phyloP scores from a whole-genome alignment of 1,284 basidiomycete genomes.

The Taiwanofungus camphoratus region DNA sequence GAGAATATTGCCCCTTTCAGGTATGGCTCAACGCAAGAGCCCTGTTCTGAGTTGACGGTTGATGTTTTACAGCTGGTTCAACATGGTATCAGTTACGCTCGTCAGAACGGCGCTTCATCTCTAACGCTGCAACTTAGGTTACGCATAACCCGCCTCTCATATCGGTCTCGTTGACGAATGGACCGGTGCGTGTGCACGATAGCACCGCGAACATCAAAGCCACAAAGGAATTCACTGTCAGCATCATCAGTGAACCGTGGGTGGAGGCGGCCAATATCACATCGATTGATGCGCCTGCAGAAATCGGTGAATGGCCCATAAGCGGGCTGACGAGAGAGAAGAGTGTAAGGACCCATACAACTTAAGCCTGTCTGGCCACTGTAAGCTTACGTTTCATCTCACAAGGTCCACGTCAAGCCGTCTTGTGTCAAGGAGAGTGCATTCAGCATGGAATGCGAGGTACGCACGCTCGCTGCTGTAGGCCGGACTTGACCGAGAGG shows the following conservation, averaged over 20 bases:
- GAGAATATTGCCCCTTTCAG: conserved; percentile 68
- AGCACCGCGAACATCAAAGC: conserved; percentile 62
- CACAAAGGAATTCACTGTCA: conserved; percentile 70
- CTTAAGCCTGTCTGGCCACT: too few relatives aligned
- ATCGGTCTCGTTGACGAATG: conserved; percentile 51
- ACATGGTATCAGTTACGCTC: conserved; percentile 27
- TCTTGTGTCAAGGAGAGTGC: conserved; percentile 67
- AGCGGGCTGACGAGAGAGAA: conserved; percentile 61
- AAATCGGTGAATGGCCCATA: conserved; percentile 68
- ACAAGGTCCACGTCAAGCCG: conserved; percentile 43
- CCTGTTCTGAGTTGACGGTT: not conserved
- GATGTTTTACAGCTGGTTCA: conserved; percentile 48
- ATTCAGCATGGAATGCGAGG: conserved; percentile 71
- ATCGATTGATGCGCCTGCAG: conserved; percentile 59
- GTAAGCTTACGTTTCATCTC: too few relatives aligned
- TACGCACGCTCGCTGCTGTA: conserved; percentile 20
- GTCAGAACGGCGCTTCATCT: not conserved
- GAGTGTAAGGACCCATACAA: conserved; percentile 39
- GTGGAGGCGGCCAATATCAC: conserved; percentile 69
- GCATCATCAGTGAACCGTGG: conserved; percentile 73
- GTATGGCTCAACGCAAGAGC: conserved; percentile 24
- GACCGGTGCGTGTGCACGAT: conserved; percentile 48
- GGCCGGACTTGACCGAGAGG: too few relatives aligned
- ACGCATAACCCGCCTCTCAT: conserved; percentile 63
- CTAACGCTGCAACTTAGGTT: conserved; percentile 31